Conservation (phyloP, 2,329 filamentous ascomycete species). For the Colletotrichum lupini region DNA sequence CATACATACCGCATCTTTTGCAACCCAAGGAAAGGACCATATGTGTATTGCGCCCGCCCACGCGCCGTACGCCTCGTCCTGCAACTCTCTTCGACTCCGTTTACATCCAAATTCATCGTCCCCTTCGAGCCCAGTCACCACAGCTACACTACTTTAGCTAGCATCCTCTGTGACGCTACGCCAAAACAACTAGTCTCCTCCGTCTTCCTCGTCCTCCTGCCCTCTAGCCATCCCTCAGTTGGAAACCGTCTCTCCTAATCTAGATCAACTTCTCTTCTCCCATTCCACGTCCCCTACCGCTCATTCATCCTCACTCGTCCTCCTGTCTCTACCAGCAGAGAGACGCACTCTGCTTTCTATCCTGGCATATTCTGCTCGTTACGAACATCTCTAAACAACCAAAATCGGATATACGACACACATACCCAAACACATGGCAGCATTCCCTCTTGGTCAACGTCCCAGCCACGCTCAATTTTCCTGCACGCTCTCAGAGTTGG, state of each 20-base stretch:
- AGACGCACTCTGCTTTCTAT: neutral
- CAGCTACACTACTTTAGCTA: conserved; percentile 17
- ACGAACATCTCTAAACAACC: neutral
- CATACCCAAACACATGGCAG: conserved; percentile 12
- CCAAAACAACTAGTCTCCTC: neutral
- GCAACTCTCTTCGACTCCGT: conserved; percentile 7
- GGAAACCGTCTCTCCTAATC: conserved; percentile 7
- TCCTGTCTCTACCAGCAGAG: neutral
- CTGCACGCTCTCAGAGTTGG: conserved; percentile 3
- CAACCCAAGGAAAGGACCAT: neutral
- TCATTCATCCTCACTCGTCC: neutral
- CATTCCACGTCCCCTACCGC: neutral
- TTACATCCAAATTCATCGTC: conserved; percentile 19
- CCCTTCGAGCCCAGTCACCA: conserved; percentile 9
- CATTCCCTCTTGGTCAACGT: neutral
- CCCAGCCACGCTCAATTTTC: neutral
- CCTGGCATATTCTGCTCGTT: neutral
- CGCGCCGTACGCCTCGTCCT: neutral
- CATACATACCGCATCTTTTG: conserved; percentile 19
- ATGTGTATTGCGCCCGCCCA: conserved; percentile 14
- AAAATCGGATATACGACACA: neutral
- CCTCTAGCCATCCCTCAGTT: conserved; percentile 11
- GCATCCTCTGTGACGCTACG: conserved; percentile 14
- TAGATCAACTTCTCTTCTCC: conserved; percentile 3
- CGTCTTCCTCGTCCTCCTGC: neutral